These are phyloP conservation scores for Pisolithus thermaeus DNA, from an alignment of 1,284 basidiomycete species.

Conservation along the genomic window DNA sequence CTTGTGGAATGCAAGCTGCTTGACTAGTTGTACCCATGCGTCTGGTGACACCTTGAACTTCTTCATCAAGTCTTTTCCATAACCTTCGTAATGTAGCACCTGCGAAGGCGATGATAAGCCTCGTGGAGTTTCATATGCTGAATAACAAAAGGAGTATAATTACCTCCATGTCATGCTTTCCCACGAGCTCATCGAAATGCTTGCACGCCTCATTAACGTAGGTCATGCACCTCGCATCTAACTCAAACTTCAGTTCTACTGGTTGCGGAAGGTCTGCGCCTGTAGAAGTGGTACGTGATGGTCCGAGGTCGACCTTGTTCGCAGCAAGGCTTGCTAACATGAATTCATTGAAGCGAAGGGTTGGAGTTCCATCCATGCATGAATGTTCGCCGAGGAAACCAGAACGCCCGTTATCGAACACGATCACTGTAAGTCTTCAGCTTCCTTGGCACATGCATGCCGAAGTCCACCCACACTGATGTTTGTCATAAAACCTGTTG, in stretches of 20 bases:
- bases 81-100: constrained; percentile 86
- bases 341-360: constrained; percentile 94
- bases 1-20: constrained; percentile 93
- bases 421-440: constrained; percentile 59
- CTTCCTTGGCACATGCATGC: constrained; percentile 1
- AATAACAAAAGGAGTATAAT: constrained; percentile 14
- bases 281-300: constrained; percentile 37
- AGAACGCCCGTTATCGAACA: constrained; percentile 90
- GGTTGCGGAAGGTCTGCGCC: constrained; percentile 50
- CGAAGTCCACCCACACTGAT: constrained; percentile 62
- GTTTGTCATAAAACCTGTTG: constrained; percentile 98
- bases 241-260: constrained; percentile 66
- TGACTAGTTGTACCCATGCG: constrained; percentile 91
- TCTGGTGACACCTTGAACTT: constrained; percentile 87
- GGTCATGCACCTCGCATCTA: constrained; percentile 53
- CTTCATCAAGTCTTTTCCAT: constrained; percentile 90
- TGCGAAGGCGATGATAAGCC: constrained; percentile 22
- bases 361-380: constrained; percentile 96
- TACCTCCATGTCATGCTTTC: constrained; percentile 77
- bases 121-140: background rate
- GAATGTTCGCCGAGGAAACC: constrained; percentile 91
- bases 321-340: constrained; percentile 73
- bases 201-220: constrained; percentile 53
- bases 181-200: constrained; percentile 76
- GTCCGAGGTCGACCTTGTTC: constrained; percentile 73